Base-by-base conservation (phyloP, 106 monocot genomes). In the Cymbidium sinense region DNA sequence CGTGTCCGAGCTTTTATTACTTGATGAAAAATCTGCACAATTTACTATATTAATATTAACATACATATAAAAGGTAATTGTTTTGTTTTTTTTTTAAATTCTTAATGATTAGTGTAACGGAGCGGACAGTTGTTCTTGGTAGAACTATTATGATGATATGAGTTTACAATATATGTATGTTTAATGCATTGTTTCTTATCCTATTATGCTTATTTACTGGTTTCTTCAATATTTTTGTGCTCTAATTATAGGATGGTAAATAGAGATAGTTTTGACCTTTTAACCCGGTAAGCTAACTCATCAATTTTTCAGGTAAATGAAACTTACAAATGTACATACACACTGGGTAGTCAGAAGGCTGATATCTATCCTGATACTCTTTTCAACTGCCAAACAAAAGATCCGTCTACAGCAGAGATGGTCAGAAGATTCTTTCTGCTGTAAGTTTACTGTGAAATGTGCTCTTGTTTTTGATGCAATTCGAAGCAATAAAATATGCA, bases 321-420 rank as follows among this genome's bases (percentile, higher is more conserved):
- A 86, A 91, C 96, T 67, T 96, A 93, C 78, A 81, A 81, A 43
- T 96, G 96, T 81, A 93, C 81, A 76, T 96, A 93, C 82, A 77
- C 71, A 6, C 84, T 84, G 43, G 93, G 96, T 43, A 85, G 83
- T 80, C 78, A 39, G 34, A 91, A 86, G 76, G 93, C 89, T 52
- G 93, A 96, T 44, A 87, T 96, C 25, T 83, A 85, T 79, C 72
- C 89, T 36, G 96, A 93, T 13, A 58, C 78, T 78, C 82, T 96
- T 76, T 93, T 96, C 65, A 88, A 89, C 77, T 96, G 93, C 73
- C 76, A 83, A 84, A 79, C 85, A 21, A 88, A 85, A 61, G 88
- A 91, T 35, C 88, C 93, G 78, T 96, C 96, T 28, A 58, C 25
- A 18, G 21, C 13, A 5, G 93, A 93, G 79, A 83, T 89, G 87